Percentiles rank a stretch among this genome's conserved stretches.
Conservation (phyloP, 129 eudicot species). For the Dittrichia graveolens region DNA sequence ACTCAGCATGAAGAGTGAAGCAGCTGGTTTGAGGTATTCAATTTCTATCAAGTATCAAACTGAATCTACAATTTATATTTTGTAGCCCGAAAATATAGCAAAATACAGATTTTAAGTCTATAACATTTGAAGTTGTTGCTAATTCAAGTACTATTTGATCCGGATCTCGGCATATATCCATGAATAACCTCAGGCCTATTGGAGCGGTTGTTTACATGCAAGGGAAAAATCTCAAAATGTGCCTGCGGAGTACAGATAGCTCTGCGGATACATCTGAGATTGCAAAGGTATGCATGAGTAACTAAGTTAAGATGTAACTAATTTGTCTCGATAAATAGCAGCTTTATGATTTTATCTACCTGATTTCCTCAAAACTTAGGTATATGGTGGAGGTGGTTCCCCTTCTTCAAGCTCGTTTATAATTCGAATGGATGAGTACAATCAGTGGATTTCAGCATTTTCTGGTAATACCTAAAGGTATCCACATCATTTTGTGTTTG, state of each 20-base stretch:
- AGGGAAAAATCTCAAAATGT: constrained; percentile 83
- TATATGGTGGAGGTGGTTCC: constrained; percentile 93
- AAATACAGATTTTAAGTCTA: background rate
- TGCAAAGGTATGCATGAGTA: constrained; percentile 65
- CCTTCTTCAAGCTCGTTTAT: constrained; percentile 86
- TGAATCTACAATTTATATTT: background rate
- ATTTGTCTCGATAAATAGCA: background rate
- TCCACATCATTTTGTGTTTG: constrained; percentile 1
- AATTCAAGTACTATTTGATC: no score
- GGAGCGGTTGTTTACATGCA: constrained; percentile 96
- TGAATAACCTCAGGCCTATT: constrained; percentile 58
- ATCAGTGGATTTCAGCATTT: constrained; percentile 56
- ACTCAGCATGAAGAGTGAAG: constrained; percentile 71
- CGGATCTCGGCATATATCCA: background rate
- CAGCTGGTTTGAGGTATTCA: constrained; percentile 74
- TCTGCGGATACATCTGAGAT: constrained; percentile 73
- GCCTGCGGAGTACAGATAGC: constrained; percentile 69
- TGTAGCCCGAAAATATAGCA: background rate
- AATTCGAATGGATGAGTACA: constrained; percentile 91
- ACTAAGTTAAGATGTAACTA: no score
- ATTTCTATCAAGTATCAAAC: constrained; percentile 1
- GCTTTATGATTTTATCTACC: background rate
- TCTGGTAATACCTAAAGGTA: constrained; percentile 34
- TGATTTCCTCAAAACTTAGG: constrained; percentile 48
- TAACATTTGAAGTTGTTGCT: background rate